Evolutionary conservation across 1,139 yeast species (phyloP), one percentile per base, ranked within the genome.

Genomic region (Blastobotrys niveus): DNA sequence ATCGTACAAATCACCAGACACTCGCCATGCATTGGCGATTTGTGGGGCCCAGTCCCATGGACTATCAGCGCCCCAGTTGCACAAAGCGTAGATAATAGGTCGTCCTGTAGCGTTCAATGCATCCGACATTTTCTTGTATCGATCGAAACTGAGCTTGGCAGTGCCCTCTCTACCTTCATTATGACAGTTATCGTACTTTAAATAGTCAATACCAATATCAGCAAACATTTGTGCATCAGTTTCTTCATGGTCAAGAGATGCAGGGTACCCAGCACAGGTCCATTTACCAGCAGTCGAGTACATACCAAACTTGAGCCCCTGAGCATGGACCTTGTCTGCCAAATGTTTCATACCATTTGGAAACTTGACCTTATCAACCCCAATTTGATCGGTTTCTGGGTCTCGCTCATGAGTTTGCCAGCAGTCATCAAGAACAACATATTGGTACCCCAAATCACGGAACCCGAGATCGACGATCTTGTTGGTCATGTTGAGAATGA

Each of bases 101-200:
- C 62, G 52, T n/a, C 64, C 65, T 3, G 65, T 57, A 10, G 48
- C 48, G 34, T 52, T 52, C 37, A 61, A 52, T 6, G 65, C 65
- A 19, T 60, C 52, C 2, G 62, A 53, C 65, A 61, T 61, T 9
- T 40, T 46, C 41, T 53, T 48, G 49, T 60, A 61, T n/a, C 65
- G 52, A 17, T 54, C 40, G 44, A 46, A 60, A 15, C 60, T 54
- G 10, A 51, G 43, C 25, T 53, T 46, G 2, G 60, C 57, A 10
- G 54, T 48, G 6, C 65, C 65, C 32, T 52, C 51, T 31, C 46
- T 49, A 7, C 65, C 65, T 30, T 52, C 53, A 44, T 61, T 60
- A 49, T 46, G 57, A 48, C 66, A 62, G 46, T 62, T 62, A 42
- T 62, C 66, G 48, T 62, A 62, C 45, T 62, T 62, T 36, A 62